Evolutionary conservation across 2,329 filamentous ascomycete species (phyloP), one percentile per base, ranked within the genome.

Genomic region (Fusarium newnesense): DNA sequence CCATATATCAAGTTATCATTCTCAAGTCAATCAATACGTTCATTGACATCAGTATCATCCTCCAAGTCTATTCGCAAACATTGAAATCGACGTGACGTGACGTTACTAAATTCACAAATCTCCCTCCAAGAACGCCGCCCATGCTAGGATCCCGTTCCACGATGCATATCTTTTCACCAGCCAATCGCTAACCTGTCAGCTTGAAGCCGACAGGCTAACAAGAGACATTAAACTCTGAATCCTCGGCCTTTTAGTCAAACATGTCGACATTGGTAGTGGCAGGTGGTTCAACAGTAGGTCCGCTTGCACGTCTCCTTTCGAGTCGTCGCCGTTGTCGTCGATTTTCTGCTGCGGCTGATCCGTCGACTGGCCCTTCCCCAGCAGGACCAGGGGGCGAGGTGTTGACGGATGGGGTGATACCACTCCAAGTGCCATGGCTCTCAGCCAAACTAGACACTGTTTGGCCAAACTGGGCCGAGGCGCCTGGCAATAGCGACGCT

Each of bases 381-480:
- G 72, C 66, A 36, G 69, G 79, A 52, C 77, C 81, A 46, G 80
- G 81, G n/a, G 79, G 75, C 11, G 85, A 84, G 30, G 84, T 84
- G 63, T 84, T 88, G 81, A 89, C 37, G 42, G 67, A 65, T 21
- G 60, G 67, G 16, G 67, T 69, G 28, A 70, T 83, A 7, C 81
- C 85, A 73, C 87, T 89, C 86, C 86, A 88, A 4, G 85, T 88
- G 28, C 84, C 86, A 69, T 88, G 87, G 70, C 85, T 88, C 46
- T 81, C 86, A 19, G 85, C 84, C 50, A 85, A 71, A 69, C 84
- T 87, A 52, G 87, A 88, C 46, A 86, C 80, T 8, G 87, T 87
- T 59, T 80, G 79, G 7, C 74, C 80, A 6, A 80, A 81, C 2
- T 82, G 82, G 21, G 67, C 67, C n/a, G 71, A 62, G 16, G 68